Evolutionary conservation across 2,329 filamentous ascomycete genomes (phyloP).

Genomic region (Zarea fungicola): DNA sequence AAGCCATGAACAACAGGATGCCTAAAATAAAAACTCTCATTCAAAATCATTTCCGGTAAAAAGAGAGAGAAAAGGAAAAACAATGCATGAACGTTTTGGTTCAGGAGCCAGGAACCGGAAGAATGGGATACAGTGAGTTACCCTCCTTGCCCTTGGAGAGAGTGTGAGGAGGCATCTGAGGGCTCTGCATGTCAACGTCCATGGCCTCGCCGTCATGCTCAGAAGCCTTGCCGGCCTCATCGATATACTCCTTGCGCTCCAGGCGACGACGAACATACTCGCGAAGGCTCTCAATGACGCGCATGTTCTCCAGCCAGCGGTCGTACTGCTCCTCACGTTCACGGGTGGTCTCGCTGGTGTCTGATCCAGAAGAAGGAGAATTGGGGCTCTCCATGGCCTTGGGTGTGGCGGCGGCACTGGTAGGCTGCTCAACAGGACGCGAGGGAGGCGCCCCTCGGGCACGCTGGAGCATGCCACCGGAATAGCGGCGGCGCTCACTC

Average conservation of each 20-base stretch:
- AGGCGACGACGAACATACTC: constrained; percentile 53
- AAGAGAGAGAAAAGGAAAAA: constrained; percentile 11
- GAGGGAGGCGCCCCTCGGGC: constrained; percentile 40
- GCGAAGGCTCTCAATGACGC: constrained; percentile 57
- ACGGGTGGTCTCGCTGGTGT: constrained; percentile 44
- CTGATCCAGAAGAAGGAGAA: constrained; percentile 50
- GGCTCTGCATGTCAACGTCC: constrained; percentile 33
- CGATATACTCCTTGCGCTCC: constrained; percentile 49
- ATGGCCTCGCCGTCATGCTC: constrained; percentile 26
- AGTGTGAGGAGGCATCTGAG: constrained; percentile 18
- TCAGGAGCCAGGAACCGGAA: constrained; percentile 33
- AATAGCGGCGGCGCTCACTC: constrained; percentile 60
- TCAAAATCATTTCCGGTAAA: too few species aligned
- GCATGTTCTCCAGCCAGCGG: constrained; percentile 61
- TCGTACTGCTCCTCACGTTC: constrained; percentile 60
- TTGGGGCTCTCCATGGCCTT: constrained; percentile 41
- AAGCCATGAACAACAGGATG: not conserved
- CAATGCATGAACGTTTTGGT: not conserved
- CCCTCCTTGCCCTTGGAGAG: constrained; percentile 24
- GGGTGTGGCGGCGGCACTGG: constrained; percentile 38
- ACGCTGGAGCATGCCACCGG: constrained; percentile 61
- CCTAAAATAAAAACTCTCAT: not conserved
- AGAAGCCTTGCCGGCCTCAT: constrained; percentile 21
- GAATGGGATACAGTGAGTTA: constrained; percentile 35
- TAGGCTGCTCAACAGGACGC: constrained; percentile 27